Evolutionary conservation across 495 filamentous ascomycete genomes (phyloP).

Genomic region (Podospora didyma): DNA sequence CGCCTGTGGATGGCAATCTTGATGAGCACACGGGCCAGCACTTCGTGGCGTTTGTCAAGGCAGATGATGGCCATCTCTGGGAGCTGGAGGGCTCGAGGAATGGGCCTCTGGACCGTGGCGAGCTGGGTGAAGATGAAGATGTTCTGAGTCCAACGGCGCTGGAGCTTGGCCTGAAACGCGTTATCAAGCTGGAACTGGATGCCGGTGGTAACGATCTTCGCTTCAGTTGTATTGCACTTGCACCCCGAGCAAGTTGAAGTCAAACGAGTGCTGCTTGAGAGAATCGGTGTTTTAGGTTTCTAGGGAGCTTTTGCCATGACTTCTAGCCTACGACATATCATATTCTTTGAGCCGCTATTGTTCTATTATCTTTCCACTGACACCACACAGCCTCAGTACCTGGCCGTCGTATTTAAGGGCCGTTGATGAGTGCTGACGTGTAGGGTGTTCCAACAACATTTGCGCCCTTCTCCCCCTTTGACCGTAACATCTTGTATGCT

Average conservation of each 20-base stretch:
- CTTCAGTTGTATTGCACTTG: slow-evolving; percentile 55
- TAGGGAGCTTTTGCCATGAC: too few relatives aligned
- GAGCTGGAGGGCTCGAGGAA: slow-evolving; percentile 72
- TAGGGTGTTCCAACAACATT: too few relatives aligned
- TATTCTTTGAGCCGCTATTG: too few relatives aligned
- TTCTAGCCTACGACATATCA: too few relatives aligned
- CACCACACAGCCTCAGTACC: too few relatives aligned
- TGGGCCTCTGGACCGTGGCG: slow-evolving; percentile 69
- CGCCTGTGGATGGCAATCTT: slow-evolving; percentile 43
- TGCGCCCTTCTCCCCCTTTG: too few relatives aligned
- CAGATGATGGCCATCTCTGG: slow-evolving; percentile 62
- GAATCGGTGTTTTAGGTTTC: not conserved
- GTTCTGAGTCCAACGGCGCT: slow-evolving; percentile 63
- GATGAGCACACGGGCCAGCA: slow-evolving; percentile 54
- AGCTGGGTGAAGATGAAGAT: slow-evolving; percentile 59
- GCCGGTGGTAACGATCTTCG: slow-evolving; percentile 40
- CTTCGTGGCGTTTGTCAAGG: slow-evolving; percentile 75
- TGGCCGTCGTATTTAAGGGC: too few relatives aligned
- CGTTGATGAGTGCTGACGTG: too few relatives aligned
- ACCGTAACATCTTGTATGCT: not conserved
- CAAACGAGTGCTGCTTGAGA: not conserved
- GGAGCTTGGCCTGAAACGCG: slow-evolving; percentile 53
- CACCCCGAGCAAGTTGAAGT: slow-evolving; percentile 16
- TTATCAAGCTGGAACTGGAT: slow-evolving; percentile 47
- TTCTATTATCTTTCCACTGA: too few relatives aligned